phyloP scores from a whole-genome alignment of 169 alveolate genomes.

The Cryptosporidium viatorum region DNA sequence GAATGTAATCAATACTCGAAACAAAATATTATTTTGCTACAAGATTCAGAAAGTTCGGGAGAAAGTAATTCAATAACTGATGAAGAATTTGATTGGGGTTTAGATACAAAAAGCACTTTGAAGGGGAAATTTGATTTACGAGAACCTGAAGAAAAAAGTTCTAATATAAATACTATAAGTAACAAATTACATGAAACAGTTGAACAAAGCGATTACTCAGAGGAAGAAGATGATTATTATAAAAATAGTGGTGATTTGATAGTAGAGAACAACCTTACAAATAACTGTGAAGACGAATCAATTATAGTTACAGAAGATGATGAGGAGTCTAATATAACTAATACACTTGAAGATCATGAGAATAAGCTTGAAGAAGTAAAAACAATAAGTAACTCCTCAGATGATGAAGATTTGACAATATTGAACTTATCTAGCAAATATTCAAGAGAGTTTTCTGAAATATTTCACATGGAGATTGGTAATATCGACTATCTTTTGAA shows the following conservation, averaged over 20 bases:
- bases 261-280: neutral
- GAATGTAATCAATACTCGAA: neutral
- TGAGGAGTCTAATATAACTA: neutral
- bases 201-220: neutral
- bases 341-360: neutral
- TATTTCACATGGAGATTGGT: constrained; percentile 50
- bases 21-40: constrained; percentile 2
- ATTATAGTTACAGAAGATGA: neutral
- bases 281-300: neutral
- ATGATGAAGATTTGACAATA: neutral
- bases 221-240: neutral
- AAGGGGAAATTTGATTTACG: neutral
- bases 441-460: constrained; percentile 4
- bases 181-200: neutral
- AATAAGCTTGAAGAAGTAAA: neutral
- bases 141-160: neutral
- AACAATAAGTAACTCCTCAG: neutral
- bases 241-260: neutral
- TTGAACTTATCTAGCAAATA: neutral
- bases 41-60: constrained; percentile 12
- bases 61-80: neutral
- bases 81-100: constrained; percentile 20
- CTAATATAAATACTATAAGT: neutral
- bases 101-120: neutral
- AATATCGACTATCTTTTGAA: constrained; percentile 20